Evolutionary conservation across 2,329 filamentous ascomycete genomes (phyloP).

Genomic region (Pestalotiopsis fici): DNA sequence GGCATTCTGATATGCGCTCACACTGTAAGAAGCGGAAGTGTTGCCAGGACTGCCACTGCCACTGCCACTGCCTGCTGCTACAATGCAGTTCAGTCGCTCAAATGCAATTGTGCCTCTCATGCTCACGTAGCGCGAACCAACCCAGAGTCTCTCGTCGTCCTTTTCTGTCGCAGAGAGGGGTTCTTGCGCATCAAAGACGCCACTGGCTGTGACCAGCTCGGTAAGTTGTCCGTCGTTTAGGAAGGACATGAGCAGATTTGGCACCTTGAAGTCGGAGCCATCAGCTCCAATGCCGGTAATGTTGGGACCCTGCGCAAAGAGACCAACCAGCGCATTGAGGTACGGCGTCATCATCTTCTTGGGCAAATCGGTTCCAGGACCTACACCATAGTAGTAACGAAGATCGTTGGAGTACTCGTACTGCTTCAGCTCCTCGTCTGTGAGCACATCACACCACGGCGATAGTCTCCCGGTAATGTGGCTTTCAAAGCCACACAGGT

Average conservation of each 20-base stretch:
- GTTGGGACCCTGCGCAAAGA: constrained; percentile 54
- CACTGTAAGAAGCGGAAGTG: not conserved
- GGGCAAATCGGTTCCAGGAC: constrained; percentile 55
- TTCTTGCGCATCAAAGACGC: constrained; percentile 60
- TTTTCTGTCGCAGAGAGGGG: constrained; percentile 48
- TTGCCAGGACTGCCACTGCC: not conserved
- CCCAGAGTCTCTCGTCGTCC: constrained; percentile 50
- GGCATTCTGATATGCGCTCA: constrained; percentile 8
- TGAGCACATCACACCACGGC: constrained; percentile 65
- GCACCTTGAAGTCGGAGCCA: constrained; percentile 48
- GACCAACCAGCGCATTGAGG: constrained; percentile 51
- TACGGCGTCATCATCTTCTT: constrained; percentile 63
- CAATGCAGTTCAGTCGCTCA: constrained; percentile 58
- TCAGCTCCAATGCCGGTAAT: constrained; percentile 46
- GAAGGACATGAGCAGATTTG: constrained; percentile 62
- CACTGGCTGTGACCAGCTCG: constrained; percentile 59
- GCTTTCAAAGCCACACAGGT: constrained; percentile 71
- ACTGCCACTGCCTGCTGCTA: not conserved
- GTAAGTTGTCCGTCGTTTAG: constrained; percentile 68
- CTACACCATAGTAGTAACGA: constrained; percentile 67
- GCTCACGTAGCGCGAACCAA: constrained; percentile 56
- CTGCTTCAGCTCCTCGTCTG: constrained; percentile 58
- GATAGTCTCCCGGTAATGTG: constrained; percentile 64
- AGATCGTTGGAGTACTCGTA: constrained; percentile 72
- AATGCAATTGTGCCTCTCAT: constrained; percentile 69